A percentile compares a stretch with the other conserved stretches of the same genome.
phyloP scores from a whole-genome alignment of 2,329 filamentous ascomycete genomes.

The Colletotrichum sp. region DNA sequence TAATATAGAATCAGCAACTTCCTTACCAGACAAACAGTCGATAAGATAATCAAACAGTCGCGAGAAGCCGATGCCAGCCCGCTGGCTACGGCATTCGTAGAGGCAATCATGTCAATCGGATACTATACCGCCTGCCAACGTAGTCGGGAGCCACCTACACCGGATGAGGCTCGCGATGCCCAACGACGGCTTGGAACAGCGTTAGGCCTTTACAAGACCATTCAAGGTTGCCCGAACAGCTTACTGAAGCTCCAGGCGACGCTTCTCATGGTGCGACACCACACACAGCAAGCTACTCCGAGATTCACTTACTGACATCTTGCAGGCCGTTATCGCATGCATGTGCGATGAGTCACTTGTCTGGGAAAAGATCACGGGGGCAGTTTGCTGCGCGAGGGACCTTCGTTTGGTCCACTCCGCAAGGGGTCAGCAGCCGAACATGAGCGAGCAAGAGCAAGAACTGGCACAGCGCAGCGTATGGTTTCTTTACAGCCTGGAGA shows the following conservation, averaged over 20 bases:
- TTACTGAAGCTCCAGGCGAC: conserved; percentile 1
- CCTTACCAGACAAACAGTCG: background rate
- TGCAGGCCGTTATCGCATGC: background rate
- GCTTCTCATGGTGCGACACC: background rate
- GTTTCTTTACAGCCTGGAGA: conserved; percentile 15
- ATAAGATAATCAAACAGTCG: background rate
- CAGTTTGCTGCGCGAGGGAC: conserved; percentile 9
- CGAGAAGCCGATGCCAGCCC: background rate
- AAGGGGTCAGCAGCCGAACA: background rate
- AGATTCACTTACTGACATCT: background rate
- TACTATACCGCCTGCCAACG: background rate
- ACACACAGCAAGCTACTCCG: rapidly evolving
- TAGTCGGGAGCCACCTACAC: background rate
- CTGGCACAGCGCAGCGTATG: conserved; percentile 3
- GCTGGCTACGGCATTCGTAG: background rate
- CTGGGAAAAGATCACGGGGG: conserved; percentile 8
- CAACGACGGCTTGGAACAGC: background rate
- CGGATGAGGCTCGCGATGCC: background rate
- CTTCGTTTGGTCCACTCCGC: conserved; percentile 11
- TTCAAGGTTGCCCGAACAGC: background rate
- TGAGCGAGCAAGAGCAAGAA: conserved; percentile 3
- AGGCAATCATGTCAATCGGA: background rate
- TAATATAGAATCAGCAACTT: background rate
- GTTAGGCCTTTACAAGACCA: background rate
- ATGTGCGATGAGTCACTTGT: background rate